Evolutionary conservation across 129 eudicot species (phyloP).

Genomic region (Helianthus tuberosus): DNA sequence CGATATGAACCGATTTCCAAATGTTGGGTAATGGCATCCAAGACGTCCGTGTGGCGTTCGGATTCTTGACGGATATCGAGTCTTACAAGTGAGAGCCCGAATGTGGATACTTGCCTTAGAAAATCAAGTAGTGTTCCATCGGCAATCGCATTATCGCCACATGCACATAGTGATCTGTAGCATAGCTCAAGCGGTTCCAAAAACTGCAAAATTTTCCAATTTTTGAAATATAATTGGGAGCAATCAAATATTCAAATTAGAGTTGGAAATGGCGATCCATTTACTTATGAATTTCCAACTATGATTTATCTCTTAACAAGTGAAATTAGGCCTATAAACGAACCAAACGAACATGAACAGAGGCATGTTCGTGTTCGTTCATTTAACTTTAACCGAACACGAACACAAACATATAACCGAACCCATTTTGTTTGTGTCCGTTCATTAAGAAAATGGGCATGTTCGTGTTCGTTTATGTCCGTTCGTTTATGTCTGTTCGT

Average conservation of each 20-base stretch:
- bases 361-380: too few species aligned
- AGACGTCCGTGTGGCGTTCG: conserved; percentile 91
- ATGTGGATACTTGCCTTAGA: conserved; percentile 89
- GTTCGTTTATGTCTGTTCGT: too few species aligned
- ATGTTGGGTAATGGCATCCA: conserved; percentile 87
- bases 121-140: conserved; percentile 96
- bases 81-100: conserved; percentile 87
- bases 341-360: too few species aligned
- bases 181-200: conserved; percentile 97
- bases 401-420: too few species aligned
- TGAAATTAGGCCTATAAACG: too few species aligned
- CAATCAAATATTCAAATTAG: neutral
- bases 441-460: too few species aligned
- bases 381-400: too few species aligned
- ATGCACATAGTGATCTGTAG: conserved; percentile 80
- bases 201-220: conserved; percentile 48
- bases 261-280: neutral
- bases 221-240: neutral
- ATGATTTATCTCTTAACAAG: neutral
- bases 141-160: conserved; percentile 86
- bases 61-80: conserved; percentile 98
- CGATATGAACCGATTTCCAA: conserved; percentile 90
- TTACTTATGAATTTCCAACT: neutral
- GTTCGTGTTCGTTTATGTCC: too few species aligned
- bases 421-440: too few species aligned